Conservation (phyloP, 2,329 filamentous ascomycete species). For the Fusarium sp. region DNA sequence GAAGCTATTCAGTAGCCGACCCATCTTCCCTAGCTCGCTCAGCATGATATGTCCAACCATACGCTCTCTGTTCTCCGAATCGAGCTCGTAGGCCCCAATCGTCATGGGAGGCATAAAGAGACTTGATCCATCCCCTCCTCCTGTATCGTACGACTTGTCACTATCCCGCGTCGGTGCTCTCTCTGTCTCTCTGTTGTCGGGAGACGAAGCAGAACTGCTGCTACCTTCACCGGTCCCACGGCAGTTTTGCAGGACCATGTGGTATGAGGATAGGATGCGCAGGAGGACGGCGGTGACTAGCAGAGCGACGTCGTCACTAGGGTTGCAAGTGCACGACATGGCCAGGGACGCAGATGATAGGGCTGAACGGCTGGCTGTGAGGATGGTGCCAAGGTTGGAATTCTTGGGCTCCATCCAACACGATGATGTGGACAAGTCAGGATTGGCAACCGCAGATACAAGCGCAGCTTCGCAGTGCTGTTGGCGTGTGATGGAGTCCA, state of each 20-base stretch:
- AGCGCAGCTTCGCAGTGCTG: conserved; percentile 6
- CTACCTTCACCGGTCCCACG: not conserved
- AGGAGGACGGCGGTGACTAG: conserved; percentile 1
- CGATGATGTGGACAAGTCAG: conserved; percentile 2
- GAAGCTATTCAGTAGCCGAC: not conserved
- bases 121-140: not conserved
- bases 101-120: conserved; percentile 12
- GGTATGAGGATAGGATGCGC: conserved; percentile 11
- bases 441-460: conserved; percentile 6
- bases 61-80: conserved; percentile 10
- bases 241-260: conserved; percentile 8
- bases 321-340: conserved; percentile 11
- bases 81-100: conserved; percentile 9
- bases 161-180: not conserved
- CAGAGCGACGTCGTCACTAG: conserved; percentile 2
- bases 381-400: conserved; percentile 9
- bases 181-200: not conserved
- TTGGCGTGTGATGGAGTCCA: not conserved
- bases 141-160: too few relatives aligned
- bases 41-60: conserved; percentile 13
- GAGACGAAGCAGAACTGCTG: not conserved
- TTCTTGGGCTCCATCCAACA: conserved; percentile 1
- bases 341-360: not conserved
- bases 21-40: conserved; percentile 11
- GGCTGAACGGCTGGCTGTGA: conserved; percentile 6